Conservation (phyloP, 208 protist species). For the Leishmania turanica region DNA sequence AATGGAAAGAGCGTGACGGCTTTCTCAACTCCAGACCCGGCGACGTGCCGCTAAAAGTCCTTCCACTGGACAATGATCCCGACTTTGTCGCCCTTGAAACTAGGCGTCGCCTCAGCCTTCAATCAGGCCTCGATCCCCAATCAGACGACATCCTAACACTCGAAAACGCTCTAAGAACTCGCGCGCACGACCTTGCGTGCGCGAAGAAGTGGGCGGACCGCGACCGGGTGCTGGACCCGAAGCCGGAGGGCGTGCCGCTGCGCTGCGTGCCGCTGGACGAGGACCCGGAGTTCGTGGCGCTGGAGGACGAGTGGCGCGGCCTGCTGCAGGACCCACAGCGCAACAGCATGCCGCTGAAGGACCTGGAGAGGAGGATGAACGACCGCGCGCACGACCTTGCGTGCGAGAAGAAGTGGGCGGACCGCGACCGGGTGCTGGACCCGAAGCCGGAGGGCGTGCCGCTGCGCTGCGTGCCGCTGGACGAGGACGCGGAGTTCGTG, state of each 20-base stretch:
- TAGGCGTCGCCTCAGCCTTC: slow-evolving; percentile 7
- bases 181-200: slow-evolving; percentile 44
- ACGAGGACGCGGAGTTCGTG: slow-evolving; percentile 39
- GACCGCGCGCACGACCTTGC: slow-evolving; percentile 48
- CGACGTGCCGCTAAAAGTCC: slow-evolving; percentile 19
- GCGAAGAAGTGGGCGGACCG: slow-evolving; percentile 44
- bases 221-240: slow-evolving; percentile 34
- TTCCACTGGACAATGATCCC: slow-evolving; percentile 39
- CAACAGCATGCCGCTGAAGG: slow-evolving; percentile 35
- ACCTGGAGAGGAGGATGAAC: background rate
- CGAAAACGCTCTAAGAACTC: slow-evolving; percentile 52
- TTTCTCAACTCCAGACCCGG: slow-evolving; percentile 40
- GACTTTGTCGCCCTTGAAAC: slow-evolving; percentile 17
- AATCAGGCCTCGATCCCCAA: background rate
- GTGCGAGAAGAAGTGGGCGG: slow-evolving; percentile 30
- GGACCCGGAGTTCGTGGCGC: slow-evolving; percentile 32
- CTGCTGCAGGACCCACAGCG: slow-evolving; percentile 14
- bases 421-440: slow-evolving; percentile 44
- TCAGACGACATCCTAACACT: background rate
- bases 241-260: slow-evolving; percentile 55
- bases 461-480: slow-evolving; percentile 36
- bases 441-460: slow-evolving; percentile 51
- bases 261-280: slow-evolving; percentile 38
- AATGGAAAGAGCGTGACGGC: slow-evolving; percentile 29
- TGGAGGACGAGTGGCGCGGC: slow-evolving; percentile 31